These are phyloP conservation scores for Talaromyces sp. DNA, from an alignment of 2,329 filamentous ascomycete genomes.

Conservation along the genomic window DNA sequence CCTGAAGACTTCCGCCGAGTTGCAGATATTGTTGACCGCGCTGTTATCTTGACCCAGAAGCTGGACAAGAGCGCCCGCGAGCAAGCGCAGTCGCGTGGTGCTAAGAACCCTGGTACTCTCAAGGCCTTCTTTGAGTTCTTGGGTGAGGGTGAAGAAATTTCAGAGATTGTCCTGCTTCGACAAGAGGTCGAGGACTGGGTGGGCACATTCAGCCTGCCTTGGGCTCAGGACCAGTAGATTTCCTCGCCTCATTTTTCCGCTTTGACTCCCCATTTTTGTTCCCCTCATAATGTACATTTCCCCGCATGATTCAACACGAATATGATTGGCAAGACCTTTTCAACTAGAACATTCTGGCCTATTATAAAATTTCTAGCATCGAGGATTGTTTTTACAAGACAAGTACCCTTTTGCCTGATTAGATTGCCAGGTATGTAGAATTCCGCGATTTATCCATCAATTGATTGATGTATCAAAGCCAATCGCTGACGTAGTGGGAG, in stretches of 20 bases:
- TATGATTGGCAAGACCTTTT: conserved; percentile 21
- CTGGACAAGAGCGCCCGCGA: conserved; percentile 69
- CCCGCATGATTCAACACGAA: conserved; percentile 28
- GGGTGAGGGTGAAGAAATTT: conserved; percentile 73
- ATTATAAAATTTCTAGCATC: background rate
- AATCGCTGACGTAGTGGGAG: conserved; percentile 5
- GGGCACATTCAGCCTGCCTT: conserved; percentile 85
- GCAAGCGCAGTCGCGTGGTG: conserved; percentile 78
- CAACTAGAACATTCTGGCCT: background rate
- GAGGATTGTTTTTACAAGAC: background rate
- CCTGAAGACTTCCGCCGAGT: conserved; percentile 86
- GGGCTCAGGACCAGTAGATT: conserved; percentile 62
- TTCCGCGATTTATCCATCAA: background rate
- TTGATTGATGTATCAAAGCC: background rate
- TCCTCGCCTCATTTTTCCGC: background rate
- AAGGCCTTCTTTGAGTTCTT: conserved; percentile 98
- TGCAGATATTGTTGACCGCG: conserved; percentile 81
- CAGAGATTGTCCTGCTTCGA: conserved; percentile 81
- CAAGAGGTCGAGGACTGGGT: conserved; percentile 92
- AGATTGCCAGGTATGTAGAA: too few species aligned
- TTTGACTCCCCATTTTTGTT: conserved; percentile 9
- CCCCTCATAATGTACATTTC: conserved; percentile 21
- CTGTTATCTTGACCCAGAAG: conserved; percentile 75
- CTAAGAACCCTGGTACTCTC: conserved; percentile 96
- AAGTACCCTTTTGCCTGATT: too few species aligned